Conservation (phyloP, 805 yeast genomes). For the Candida awuae region DNA sequence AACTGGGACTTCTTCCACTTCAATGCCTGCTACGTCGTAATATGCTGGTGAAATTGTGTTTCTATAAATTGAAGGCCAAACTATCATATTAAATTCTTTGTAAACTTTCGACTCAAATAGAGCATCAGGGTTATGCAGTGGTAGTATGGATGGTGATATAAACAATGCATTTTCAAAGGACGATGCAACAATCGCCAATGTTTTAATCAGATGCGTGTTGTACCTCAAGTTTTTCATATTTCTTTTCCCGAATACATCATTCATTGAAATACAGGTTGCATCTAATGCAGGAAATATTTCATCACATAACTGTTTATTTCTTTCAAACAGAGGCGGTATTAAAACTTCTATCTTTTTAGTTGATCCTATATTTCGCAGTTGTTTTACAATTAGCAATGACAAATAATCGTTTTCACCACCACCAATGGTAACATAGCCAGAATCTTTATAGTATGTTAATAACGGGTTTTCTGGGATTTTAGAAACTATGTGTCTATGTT, state of each 20-base stretch:
- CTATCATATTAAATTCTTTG: constrained; percentile 38
- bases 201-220: constrained; percentile 59
- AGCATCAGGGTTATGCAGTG: constrained; percentile 53
- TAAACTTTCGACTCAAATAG: constrained; percentile 54
- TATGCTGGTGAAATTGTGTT: constrained; percentile 69
- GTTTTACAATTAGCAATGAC: constrained; percentile 53
- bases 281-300: constrained; percentile 49
- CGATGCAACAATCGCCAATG: constrained; percentile 61
- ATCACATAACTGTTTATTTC: constrained; percentile 63
- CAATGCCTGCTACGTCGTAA: constrained; percentile 60
- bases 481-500: constrained; percentile 24
- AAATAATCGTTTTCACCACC: constrained; percentile 73
- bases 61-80: constrained; percentile 88
- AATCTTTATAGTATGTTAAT: constrained; percentile 24
- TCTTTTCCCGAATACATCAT: constrained; percentile 50
- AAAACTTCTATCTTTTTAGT: constrained; percentile 73
- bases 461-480: constrained; percentile 19
- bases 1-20: constrained; percentile 30
- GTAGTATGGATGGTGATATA: constrained; percentile 70
- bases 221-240: constrained; percentile 42
- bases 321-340: constrained; percentile 62
- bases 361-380: constrained; percentile 58
- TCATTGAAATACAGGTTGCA: constrained; percentile 59
- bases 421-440: constrained; percentile 64
- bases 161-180: constrained; percentile 63